Evolutionary conservation across 768 basidiomycete genomes (phyloP), one percentile per base, ranked within the genome.

Genomic region (Termitomyces sp.): DNA sequence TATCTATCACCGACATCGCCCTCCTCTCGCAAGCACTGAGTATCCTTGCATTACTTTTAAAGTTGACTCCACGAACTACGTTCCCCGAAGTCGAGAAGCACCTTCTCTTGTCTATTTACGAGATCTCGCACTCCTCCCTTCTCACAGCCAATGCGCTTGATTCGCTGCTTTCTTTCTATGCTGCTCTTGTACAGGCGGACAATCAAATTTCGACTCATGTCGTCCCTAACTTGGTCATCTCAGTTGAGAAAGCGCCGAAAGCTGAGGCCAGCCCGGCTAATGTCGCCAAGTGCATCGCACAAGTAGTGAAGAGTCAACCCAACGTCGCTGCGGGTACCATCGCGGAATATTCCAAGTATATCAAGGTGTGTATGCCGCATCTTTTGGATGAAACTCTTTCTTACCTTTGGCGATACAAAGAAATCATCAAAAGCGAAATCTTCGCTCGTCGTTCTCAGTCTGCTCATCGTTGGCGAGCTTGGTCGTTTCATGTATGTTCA

Each of bases 391-490:
- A 42, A 5, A 10, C 1, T 3, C 1, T 56, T 51, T 14, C 46
- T 14, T 40, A 29, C 56, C n/a, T 34, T 62, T 34, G 38, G 25
- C 37, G 29, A 61, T 42, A 40, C 59, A 20, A 64, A 84, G 81
- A 78, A 79, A 53, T 71, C 76, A 0, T 83, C 87, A 9, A 89
- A 88, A 71, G 83, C 87, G 7, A 85, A 85, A 64, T 74, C 89
- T 17, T 79, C 85, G 1, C 79, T 87, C 45, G 81, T 93, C 7
- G 87, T 94, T 37, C 82, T 99, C 29, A 91, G 93, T 66, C 79
- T 98, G 58, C 79, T 97, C 14, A 89, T 94, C 45, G 80, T 98
- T 54, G 97, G 97, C 51, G 97, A 98, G 73, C 82, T 98, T 45
- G 97, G 96, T 37, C 88, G 96, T 38, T 88, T 87, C 68, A 87